Conservation (phyloP, 2,329 filamentous ascomycete species). For the Trichophyton equinum region DNA sequence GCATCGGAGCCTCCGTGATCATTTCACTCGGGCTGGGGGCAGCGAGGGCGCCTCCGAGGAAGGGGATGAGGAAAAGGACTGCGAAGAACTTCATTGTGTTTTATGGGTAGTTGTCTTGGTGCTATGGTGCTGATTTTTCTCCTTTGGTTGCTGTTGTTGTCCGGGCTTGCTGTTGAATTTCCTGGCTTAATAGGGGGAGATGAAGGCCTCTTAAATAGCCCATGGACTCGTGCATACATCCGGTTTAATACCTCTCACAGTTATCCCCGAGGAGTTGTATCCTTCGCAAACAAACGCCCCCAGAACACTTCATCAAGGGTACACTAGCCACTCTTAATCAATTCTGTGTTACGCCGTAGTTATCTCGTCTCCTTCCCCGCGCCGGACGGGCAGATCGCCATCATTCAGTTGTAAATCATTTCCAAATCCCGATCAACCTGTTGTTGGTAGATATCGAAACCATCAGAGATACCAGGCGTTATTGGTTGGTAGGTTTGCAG, state of each 20-base stretch:
- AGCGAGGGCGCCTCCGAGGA: background rate
- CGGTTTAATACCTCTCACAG: background rate
- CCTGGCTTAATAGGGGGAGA: background rate
- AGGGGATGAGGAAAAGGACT: background rate
- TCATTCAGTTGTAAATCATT: background rate
- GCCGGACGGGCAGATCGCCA: background rate
- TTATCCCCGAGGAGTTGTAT: background rate
- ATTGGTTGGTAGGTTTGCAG: background rate
- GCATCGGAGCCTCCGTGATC: background rate
- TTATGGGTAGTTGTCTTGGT: background rate
- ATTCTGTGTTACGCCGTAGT: background rate
- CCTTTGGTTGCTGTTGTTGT: background rate
- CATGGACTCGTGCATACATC: background rate
- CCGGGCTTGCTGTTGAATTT: background rate
- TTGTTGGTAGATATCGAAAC: background rate
- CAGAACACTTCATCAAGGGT: background rate
- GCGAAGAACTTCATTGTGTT: slow-evolving; percentile 1
- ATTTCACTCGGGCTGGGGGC: background rate
- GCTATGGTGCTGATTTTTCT: background rate
- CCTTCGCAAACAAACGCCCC: background rate
- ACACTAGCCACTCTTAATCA: background rate
- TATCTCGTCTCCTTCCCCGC: background rate
- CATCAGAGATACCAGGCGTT: background rate
- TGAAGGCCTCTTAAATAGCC: slow-evolving; percentile 1
- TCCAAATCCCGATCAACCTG: background rate